Evolutionary conservation across 208 protist species (phyloP).

Genomic region (Leishmania mexicana): DNA sequence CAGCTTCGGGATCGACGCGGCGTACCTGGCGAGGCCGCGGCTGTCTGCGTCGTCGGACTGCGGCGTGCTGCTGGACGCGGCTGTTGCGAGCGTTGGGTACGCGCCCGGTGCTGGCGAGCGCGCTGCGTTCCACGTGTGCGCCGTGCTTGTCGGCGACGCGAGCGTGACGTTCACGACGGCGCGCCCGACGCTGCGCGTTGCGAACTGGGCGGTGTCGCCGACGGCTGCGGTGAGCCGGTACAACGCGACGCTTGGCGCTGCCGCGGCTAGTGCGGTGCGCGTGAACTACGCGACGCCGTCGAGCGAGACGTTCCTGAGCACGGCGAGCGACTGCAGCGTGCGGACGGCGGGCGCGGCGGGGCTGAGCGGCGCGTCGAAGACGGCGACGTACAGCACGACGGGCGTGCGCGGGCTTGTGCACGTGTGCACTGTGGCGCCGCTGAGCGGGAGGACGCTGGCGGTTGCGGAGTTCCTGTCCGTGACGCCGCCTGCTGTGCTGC

Average conservation of each 20-base stretch:
- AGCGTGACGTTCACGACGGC: slow-evolving; percentile 56
- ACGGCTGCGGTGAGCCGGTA: slow-evolving; percentile 42
- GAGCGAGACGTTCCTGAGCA: slow-evolving; percentile 49
- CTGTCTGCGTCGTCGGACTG: slow-evolving; percentile 47
- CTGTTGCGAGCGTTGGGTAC: slow-evolving; percentile 40
- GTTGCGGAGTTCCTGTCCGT: slow-evolving; percentile 55
- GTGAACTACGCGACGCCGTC: slow-evolving; percentile 55
- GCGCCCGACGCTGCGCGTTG: slow-evolving; percentile 47
- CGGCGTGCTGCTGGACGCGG: slow-evolving; percentile 13
- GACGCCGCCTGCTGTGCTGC: slow-evolving; percentile 39
- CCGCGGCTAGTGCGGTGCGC: slow-evolving; percentile 21
- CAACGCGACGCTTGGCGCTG: slow-evolving; percentile 27
- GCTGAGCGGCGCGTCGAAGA: slow-evolving; percentile 2
- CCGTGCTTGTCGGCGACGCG: slow-evolving; percentile 26
- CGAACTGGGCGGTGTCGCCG: slow-evolving; percentile 42
- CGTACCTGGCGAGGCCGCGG: slow-evolving; percentile 31
- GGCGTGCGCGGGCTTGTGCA: slow-evolving; percentile 44
- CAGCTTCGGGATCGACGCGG: slow-evolving; percentile 48
- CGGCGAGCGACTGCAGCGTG: slow-evolving; percentile 29
- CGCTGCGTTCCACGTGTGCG: slow-evolving; percentile 65
- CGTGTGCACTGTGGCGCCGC: slow-evolving; percentile 49
- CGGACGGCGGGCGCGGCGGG: slow-evolving; percentile 20
- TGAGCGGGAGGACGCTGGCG: slow-evolving; percentile 14
- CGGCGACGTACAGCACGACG: slow-evolving; percentile 12
- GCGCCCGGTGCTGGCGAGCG: slow-evolving; percentile 39